Evolutionary conservation across 1,284 basidiomycete genomes (phyloP), one percentile per base, ranked within the genome.

Genomic region (Austroboletus novae-zelandiae): DNA sequence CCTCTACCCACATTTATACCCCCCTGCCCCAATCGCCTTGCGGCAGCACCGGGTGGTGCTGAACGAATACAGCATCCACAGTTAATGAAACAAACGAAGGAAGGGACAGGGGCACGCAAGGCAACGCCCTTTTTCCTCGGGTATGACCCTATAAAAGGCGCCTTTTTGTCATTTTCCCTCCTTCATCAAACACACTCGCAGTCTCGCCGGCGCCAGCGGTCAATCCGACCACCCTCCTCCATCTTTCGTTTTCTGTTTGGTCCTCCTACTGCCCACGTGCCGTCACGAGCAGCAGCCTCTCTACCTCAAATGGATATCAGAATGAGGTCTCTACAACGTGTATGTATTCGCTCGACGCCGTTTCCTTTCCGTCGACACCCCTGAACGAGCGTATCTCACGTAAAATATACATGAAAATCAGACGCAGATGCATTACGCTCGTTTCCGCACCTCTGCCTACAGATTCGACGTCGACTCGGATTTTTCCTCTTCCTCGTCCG

Each of bases 401-500:
- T 40, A 25, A 40, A 20, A 40, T 40, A 20, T 30, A 11, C 9
- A 30, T 2, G 11, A 30, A 30, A 30, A 30, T 11, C 23, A 48
- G 17, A 49, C 40, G 47, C 39, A 64, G 61, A 15, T 37, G 14
- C 45, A 53, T 13, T 45, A 40, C 34, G 30, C 31, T 8, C 51
- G 45, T 43, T 39, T 50, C 11, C 47, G 53, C 36, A 17, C 47
- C 2, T 51, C 57, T 9, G 45, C 62, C 15, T 54, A 66, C 17
- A 18, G 40, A 35, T 60, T 67, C 35, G 54, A 66, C 40, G n/a
- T 55, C 36, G 64, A 66, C 43, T 65, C 66, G 29, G 54, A 60
- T 20, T 18, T 48, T 2, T 68, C 60, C 2, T 66, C 63, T 9
- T 30, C 31, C 10, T 67, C 62, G 30, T 60, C 61, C 11, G 61